Conservation (phyloP, 1,284 basidiomycete species). For the Ustilago curta region DNA sequence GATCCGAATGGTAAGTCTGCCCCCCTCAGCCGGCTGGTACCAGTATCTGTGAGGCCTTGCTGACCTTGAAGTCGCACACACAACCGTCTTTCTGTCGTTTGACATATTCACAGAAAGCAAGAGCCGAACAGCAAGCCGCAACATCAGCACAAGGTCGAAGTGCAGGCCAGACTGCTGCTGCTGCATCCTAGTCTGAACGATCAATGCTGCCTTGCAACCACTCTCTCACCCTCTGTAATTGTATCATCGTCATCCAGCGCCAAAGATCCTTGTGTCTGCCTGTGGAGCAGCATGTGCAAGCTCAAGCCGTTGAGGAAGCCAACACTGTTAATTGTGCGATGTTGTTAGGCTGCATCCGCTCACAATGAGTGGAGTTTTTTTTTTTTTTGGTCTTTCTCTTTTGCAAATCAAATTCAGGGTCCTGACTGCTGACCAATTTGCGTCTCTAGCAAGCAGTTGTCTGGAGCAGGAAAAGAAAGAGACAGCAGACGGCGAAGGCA, state of each 20-base stretch:
- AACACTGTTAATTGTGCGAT: too few relatives aligned
- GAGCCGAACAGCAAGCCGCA: constrained; percentile 37
- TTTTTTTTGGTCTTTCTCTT: constrained; percentile 1
- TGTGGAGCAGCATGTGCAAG: not conserved
- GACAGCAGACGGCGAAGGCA: constrained; percentile 16
- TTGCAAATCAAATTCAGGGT: constrained; percentile 21
- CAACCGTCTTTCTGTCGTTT: not conserved
- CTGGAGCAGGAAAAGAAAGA: not conserved
- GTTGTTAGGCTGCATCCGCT: constrained; percentile 11
- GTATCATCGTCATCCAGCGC: not conserved
- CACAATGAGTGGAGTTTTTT: constrained; percentile 22
- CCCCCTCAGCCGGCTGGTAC: not conserved
- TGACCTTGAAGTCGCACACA: not conserved
- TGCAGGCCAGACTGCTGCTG: constrained; percentile 15
- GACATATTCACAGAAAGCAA: constrained; percentile 34
- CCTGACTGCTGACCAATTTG: constrained; percentile 37
- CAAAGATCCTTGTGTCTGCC: not conserved
- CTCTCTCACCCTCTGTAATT: constrained; percentile 7
- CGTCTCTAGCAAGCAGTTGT: not conserved
- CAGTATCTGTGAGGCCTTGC: not conserved
- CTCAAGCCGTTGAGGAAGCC: too few relatives aligned
- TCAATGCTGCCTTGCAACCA: not conserved
- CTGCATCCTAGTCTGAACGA: constrained; percentile 9
- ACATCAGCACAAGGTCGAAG: constrained; percentile 18
- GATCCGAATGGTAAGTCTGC: constrained; percentile 59